Evolutionary conservation across 139 green algal genomes (phyloP).

Genomic region (Chloropicon primus): DNA sequence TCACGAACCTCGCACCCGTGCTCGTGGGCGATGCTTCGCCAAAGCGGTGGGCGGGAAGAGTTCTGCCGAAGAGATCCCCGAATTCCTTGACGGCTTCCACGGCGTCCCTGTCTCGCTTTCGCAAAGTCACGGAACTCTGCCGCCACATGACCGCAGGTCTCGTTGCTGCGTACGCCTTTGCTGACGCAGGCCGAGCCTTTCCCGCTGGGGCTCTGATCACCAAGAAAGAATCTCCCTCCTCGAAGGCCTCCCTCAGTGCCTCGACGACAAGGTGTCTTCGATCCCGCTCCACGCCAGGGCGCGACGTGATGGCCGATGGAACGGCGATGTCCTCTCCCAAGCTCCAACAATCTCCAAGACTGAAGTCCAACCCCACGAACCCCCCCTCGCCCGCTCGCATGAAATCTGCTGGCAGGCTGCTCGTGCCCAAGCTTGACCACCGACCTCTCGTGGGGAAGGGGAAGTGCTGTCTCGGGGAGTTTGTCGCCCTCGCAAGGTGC

Average conservation of each 20-base stretch:
- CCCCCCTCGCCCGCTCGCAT: neutral
- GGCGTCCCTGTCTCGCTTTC: neutral
- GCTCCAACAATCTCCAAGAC: conserved; percentile 14
- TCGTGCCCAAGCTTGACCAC: conserved; percentile 9
- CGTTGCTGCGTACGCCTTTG: neutral
- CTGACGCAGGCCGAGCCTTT: neutral
- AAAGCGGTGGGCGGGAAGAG: conserved; percentile 7
- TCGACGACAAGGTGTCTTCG: neutral
- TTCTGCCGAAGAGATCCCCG: conserved; percentile 7
- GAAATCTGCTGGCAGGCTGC: conserved; percentile 3
- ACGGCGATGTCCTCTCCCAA: neutral
- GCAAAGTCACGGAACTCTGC: too few relatives aligned
- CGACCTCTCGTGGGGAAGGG: conserved; percentile 8
- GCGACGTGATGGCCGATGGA: neutral
- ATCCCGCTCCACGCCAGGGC: neutral
- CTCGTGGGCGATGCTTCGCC: neutral
- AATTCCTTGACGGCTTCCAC: neutral
- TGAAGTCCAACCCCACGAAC: neutral
- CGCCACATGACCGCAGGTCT: conserved; percentile 14
- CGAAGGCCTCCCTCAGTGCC: conserved; percentile 8
- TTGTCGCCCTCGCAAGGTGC: neutral
- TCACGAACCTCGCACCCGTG: conserved; percentile 9
- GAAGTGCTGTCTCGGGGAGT: conserved; percentile 15
- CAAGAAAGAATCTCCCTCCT: conserved; percentile 12
- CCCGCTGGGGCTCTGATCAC: neutral